Evolutionary conservation across 306 rosid species (phyloP).

Genomic region (Trifolium subterraneum): DNA sequence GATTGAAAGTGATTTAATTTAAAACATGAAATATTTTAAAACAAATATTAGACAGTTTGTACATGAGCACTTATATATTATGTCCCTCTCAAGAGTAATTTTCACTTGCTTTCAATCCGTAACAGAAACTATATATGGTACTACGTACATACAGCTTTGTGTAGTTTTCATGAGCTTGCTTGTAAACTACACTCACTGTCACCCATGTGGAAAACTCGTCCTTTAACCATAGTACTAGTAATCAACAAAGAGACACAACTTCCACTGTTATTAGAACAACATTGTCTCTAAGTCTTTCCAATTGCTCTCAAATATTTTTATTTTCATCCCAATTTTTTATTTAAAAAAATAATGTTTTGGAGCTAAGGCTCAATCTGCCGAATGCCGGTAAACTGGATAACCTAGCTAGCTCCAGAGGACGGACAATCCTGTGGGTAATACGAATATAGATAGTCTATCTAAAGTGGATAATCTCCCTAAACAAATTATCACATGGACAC

Average conservation of each 20-base stretch:
- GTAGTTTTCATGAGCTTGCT: conserved; percentile 25
- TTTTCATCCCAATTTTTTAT: not conserved
- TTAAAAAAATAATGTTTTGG: too few relatives aligned
- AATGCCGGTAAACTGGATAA: too few relatives aligned
- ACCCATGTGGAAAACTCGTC: conserved; percentile 36
- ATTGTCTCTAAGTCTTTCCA: not conserved
- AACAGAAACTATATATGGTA: not conserved
- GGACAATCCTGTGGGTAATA: too few relatives aligned
- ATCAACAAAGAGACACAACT: conserved; percentile 10
- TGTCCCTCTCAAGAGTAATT: not conserved
- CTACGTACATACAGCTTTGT: not conserved
- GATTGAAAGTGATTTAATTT: too few relatives aligned
- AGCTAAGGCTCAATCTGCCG: too few relatives aligned
- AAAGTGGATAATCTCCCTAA: too few relatives aligned
- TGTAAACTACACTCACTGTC: conserved; percentile 37
- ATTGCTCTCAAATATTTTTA: not conserved
- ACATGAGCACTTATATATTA: too few relatives aligned
- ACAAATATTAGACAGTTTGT: not conserved
- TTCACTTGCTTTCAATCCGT: conserved; percentile 9
- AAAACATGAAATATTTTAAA: too few relatives aligned
- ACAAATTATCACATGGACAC: too few relatives aligned
- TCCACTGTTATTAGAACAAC: conserved; percentile 4
- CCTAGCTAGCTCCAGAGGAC: too few relatives aligned
- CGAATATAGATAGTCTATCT: too few relatives aligned
- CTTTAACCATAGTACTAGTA: not conserved